A percentile compares a stretch with the other conserved stretches of the same genome.
These are phyloP conservation scores for Taphrina deformans DNA, from an alignment of 1,139 yeast genomes.

Conservation along the genomic window DNA sequence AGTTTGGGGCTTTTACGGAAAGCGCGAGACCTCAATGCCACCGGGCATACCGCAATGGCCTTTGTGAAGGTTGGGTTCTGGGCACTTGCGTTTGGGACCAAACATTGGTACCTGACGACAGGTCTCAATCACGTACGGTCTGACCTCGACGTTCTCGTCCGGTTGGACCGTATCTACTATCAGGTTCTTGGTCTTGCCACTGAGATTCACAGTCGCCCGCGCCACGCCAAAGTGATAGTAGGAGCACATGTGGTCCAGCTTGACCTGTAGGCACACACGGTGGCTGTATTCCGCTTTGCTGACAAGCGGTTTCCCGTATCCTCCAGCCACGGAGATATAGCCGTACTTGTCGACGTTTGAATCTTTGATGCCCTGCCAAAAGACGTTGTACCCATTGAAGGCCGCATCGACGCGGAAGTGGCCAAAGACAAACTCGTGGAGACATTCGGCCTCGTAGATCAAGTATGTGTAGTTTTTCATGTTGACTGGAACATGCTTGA, in stretches of 20 bases:
- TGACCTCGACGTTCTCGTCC: not conserved
- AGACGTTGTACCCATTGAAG: not conserved
- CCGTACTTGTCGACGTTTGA: not conserved
- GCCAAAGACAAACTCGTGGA: not conserved
- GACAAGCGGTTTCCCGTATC: not conserved
- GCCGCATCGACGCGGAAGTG: not conserved
- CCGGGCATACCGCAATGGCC: not conserved
- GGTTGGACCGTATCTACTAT: not conserved
- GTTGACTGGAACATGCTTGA: not conserved
- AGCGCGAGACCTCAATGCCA: not conserved
- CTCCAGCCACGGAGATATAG: not conserved
- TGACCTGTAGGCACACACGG: not conserved
- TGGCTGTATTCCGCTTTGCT: not conserved
- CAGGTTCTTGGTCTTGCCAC: not conserved
- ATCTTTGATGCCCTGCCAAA: not conserved
- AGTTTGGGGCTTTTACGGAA: no score
- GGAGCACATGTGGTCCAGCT: not conserved
- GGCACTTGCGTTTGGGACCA: not conserved
- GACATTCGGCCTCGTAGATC: not conserved
- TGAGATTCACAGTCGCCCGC: not conserved
- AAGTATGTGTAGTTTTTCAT: not conserved
- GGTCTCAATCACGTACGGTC: not conserved
- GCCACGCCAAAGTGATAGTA: constrained; percentile 1
- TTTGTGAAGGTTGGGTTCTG: not conserved
- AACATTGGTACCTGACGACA: not conserved